phyloP scores from a whole-genome alignment of 176 grass and related monocot genomes.

The Bothriochloa decipiens region DNA sequence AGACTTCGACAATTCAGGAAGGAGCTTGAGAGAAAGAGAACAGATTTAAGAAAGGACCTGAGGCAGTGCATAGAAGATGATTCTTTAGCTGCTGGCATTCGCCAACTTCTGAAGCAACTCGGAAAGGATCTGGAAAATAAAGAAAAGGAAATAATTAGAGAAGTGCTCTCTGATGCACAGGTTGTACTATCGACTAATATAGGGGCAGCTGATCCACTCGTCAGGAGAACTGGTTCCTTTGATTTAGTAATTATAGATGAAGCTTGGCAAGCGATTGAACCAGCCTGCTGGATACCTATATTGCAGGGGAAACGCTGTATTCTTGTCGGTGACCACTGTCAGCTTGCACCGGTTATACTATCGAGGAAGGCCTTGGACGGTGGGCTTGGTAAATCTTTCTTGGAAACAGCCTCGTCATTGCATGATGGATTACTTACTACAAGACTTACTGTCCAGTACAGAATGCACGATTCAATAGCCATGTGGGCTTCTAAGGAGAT shows the following conservation, averaged over 20 bases:
- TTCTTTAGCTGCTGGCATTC: conserved; percentile 88
- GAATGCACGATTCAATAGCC: conserved; percentile 95
- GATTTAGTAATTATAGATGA: conserved; percentile 95
- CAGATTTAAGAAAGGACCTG: conserved; percentile 90
- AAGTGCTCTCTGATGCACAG: conserved; percentile 75
- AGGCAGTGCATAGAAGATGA: conserved; percentile 87
- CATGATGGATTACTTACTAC: conserved; percentile 76
- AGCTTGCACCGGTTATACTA: conserved; percentile 85
- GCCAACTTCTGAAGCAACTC: conserved; percentile 91
- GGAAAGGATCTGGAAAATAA: conserved; percentile 85
- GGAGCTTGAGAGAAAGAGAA: conserved; percentile 91
- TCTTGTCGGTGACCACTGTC: conserved; percentile 83
- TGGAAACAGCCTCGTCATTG: conserved; percentile 80
- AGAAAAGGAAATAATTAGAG: conserved; percentile 85
- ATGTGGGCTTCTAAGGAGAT: conserved; percentile 98
- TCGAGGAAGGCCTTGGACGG: conserved; percentile 83
- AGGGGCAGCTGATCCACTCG: conserved; percentile 79
- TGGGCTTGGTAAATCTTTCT: conserved; percentile 90
- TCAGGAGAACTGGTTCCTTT: conserved; percentile 70
- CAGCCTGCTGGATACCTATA: conserved; percentile 94
- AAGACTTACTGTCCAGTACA: conserved; percentile 70
- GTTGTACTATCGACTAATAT: conserved; percentile 88
- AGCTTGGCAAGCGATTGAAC: conserved; percentile 87
- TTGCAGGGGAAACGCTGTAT: conserved; percentile 90
- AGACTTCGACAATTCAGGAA: conserved; percentile 78